phyloP scores from a whole-genome alignment of 2,329 filamentous ascomycete species.

The Xylariaceae sp. region DNA sequence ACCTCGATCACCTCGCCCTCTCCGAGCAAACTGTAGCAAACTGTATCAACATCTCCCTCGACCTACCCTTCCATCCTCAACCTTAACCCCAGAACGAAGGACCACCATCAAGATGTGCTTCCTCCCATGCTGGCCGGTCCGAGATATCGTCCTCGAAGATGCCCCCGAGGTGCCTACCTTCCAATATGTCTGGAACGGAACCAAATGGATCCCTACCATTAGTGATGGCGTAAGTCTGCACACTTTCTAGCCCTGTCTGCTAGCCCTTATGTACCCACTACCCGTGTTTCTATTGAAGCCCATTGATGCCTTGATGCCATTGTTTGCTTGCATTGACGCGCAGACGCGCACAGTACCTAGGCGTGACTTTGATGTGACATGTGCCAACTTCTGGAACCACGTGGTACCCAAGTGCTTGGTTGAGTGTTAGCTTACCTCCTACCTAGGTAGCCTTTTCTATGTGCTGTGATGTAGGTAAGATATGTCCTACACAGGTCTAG shows the following conservation, averaged over 20 bases:
- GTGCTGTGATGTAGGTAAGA: not conserved
- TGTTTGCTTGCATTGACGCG: slow-evolving; percentile 12
- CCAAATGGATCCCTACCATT: slow-evolving; percentile 35
- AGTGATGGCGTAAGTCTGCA: slow-evolving; percentile 34
- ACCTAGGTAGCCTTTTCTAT: not conserved
- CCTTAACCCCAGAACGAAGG: not conserved
- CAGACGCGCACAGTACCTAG: not conserved
- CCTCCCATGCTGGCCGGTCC: slow-evolving; percentile 58
- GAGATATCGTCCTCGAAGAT: slow-evolving; percentile 56
- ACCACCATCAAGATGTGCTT: slow-evolving; percentile 51
- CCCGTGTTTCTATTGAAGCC: no score
- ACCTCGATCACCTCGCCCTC: no score
- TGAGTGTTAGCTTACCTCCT: not conserved
- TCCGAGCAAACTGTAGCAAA: no score
- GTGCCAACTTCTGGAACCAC: not conserved
- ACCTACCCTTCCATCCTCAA: not conserved
- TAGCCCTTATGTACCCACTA: no score
- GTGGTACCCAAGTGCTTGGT: not conserved
- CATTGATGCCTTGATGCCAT: not conserved
- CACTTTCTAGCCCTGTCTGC: slow-evolving; percentile 15
- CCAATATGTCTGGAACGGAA: slow-evolving; percentile 42
- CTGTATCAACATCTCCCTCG: not conserved
- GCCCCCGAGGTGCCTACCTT: slow-evolving; percentile 31
- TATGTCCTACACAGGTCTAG: no score
- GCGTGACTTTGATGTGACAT: not conserved